Percentiles rank a stretch among this genome's conserved stretches.
phyloP scores from a whole-genome alignment of 2,329 filamentous ascomycete genomes.

The Colletotrichum kahawae region DNA sequence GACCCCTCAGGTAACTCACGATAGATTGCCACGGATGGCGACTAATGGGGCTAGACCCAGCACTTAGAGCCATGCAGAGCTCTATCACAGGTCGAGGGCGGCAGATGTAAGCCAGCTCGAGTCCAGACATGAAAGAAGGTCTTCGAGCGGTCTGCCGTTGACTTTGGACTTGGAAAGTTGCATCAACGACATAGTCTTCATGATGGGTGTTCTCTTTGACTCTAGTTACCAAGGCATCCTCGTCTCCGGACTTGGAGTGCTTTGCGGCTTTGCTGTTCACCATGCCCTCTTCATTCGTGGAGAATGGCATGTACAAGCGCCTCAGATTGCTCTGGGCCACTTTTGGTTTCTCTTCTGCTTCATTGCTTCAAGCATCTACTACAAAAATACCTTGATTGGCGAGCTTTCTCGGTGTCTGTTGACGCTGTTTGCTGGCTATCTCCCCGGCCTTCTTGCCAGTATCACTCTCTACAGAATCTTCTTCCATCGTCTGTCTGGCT shows the following conservation, averaged over 20 bases:
- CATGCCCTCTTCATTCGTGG: conserved; percentile 26
- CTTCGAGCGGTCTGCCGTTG: background rate
- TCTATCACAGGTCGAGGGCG: background rate
- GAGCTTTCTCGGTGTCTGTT: background rate
- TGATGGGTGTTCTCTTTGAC: conserved; percentile 1
- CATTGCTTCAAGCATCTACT: conserved; percentile 4
- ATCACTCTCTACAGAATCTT: conserved; percentile 42
- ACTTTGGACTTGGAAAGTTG: background rate
- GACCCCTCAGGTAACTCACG: background rate
- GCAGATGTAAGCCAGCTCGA: background rate
- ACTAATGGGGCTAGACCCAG: background rate
- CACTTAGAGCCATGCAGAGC: background rate
- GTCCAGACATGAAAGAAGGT: background rate
- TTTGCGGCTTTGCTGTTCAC: conserved; percentile 20
- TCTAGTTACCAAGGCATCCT: background rate
- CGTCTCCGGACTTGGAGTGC: background rate
- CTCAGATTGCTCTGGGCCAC: conserved; percentile 23
- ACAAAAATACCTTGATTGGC: background rate
- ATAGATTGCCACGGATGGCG: background rate
- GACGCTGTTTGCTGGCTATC: conserved; percentile 16
- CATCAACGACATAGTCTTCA: background rate
- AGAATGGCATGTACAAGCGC: conserved; percentile 30
- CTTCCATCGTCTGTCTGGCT: conserved; percentile 41
- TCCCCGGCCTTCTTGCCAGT: conserved; percentile 28
- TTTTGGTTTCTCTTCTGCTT: conserved; percentile 7